Conservation (phyloP, 805 yeast species). For the Grigorovia humatica region DNA sequence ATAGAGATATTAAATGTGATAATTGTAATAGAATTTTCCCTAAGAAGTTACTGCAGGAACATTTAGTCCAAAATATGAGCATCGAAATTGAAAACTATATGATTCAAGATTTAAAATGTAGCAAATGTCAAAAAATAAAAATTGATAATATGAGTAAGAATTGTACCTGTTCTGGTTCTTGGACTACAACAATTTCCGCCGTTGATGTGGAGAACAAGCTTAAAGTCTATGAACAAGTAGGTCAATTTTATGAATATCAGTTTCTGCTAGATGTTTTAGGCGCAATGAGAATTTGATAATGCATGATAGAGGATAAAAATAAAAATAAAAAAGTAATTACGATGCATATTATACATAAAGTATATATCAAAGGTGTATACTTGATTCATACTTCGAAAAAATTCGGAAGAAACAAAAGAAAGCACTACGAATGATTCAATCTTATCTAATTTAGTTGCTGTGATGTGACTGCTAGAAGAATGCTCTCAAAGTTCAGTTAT, state of each 20-base stretch:
- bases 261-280: constrained; percentile 29
- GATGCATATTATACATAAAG: background rate
- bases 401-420: no score
- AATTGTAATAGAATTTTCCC: constrained; percentile 58
- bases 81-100: constrained; percentile 48
- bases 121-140: constrained; percentile 60
- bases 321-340: no score
- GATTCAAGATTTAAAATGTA: constrained; percentile 74
- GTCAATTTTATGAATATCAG: constrained; percentile 49
- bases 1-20: constrained; percentile 45
- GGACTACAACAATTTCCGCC: constrained; percentile 50
- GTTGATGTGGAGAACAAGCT: constrained; percentile 37
- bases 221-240: constrained; percentile 45
- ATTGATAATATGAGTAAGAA: constrained; percentile 58
- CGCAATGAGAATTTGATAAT: background rate
- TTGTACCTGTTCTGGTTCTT: constrained; percentile 83
- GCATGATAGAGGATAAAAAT: background rate
- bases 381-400: background rate
- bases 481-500: no score
- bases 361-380: background rate
- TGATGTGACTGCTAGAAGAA: no score
- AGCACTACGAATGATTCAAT: no score
- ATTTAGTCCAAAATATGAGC: constrained; percentile 54
- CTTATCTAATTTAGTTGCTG: no score
- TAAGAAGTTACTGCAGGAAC: constrained; percentile 67